A percentile compares a stretch with the other conserved stretches of the same genome.
These are phyloP conservation scores for Aspergillus indologenus DNA, from an alignment of 495 filamentous ascomycete genomes.

Conservation along the genomic window DNA sequence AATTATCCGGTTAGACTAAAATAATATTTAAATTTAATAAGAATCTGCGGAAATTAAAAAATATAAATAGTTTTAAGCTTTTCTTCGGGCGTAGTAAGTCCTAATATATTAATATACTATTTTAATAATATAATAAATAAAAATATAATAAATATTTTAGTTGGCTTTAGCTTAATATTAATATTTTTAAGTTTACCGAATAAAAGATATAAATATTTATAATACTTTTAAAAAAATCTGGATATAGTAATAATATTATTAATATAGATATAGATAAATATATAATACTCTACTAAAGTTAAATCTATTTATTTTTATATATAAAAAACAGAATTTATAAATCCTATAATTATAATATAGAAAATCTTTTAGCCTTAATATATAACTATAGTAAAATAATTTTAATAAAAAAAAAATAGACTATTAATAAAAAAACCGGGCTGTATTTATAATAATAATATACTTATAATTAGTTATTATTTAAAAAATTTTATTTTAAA, in stretches of 20 bases:
- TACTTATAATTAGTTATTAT: neutral
- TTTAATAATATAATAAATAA: neutral
- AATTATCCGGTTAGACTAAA: slow-evolving; percentile 1
- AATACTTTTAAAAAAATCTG: neutral
- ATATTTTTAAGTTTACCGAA: neutral
- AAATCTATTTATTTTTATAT: slow-evolving; percentile 5
- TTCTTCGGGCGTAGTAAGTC: neutral
- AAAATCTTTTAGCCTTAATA: neutral
- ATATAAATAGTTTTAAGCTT: neutral
- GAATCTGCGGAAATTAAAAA: neutral
- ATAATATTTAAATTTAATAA: neutral
- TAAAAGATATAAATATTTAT: neutral
- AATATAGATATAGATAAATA: slow-evolving; percentile 3
- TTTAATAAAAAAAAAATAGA: neutral
- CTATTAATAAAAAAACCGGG: neutral
- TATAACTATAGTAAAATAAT: neutral
- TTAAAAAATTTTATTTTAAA: slow-evolving; percentile 1
- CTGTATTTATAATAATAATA: neutral
- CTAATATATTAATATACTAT: neutral
- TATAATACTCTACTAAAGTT: neutral
- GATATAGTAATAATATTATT: slow-evolving; percentile 4
- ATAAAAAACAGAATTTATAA: slow-evolving; percentile 1
- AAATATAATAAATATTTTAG: neutral
- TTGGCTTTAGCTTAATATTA: neutral
- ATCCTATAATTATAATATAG: slow-evolving; percentile 1